Percentiles rank a stretch among this genome's conserved stretches.
Evolutionary conservation across 768 basidiomycete species (phyloP).

Genomic region (Xerocomellus chrysenteron): DNA sequence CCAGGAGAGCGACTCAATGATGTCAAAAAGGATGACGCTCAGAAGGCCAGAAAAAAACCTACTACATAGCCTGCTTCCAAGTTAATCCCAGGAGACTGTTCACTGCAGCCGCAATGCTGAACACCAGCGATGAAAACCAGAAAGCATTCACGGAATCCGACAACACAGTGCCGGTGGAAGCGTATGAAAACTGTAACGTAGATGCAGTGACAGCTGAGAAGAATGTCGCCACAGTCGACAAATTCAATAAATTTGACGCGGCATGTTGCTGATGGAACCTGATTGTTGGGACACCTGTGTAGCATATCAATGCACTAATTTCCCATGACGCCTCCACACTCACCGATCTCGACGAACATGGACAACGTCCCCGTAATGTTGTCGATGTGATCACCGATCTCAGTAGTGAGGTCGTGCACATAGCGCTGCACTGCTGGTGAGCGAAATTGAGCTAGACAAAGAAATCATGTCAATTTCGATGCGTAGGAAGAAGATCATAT

Average conservation of each 20-base stretch:
- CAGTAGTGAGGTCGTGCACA: conserved; percentile 48
- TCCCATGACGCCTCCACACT: conserved; percentile 22
- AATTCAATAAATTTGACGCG: conserved; percentile 47
- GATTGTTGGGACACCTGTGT: conserved; percentile 52
- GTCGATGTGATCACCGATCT: conserved; percentile 55
- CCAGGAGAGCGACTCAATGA: conserved; percentile 49
- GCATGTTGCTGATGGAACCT: conserved; percentile 54
- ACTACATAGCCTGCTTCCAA: conserved; percentile 61
- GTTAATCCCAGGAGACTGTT: conserved; percentile 52
- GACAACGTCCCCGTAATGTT: conserved; percentile 49
- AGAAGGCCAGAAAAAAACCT: conserved; percentile 26
- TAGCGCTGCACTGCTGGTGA: conserved; percentile 55
- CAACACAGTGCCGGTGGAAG: conserved; percentile 33
- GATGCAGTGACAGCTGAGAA: conserved; percentile 55
- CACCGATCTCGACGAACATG: conserved; percentile 55
- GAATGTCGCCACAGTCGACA: conserved; percentile 55
- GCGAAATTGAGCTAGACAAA: conserved; percentile 44
- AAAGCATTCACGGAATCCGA: conserved; percentile 48
- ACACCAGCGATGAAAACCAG: conserved; percentile 56
- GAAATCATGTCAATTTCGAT: conserved; percentile 9
- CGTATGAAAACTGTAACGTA: conserved; percentile 48
- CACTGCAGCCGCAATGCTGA: conserved; percentile 54
- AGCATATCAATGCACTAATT: conserved; percentile 30
- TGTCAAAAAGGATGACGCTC: conserved; percentile 17
- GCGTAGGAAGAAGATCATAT: neutral